Percentiles rank a stretch among this genome's conserved stretches.
These are phyloP conservation scores for Aechmea fasciata DNA, from an alignment of 176 grass and related monocot genomes.

Conservation along the genomic window DNA sequence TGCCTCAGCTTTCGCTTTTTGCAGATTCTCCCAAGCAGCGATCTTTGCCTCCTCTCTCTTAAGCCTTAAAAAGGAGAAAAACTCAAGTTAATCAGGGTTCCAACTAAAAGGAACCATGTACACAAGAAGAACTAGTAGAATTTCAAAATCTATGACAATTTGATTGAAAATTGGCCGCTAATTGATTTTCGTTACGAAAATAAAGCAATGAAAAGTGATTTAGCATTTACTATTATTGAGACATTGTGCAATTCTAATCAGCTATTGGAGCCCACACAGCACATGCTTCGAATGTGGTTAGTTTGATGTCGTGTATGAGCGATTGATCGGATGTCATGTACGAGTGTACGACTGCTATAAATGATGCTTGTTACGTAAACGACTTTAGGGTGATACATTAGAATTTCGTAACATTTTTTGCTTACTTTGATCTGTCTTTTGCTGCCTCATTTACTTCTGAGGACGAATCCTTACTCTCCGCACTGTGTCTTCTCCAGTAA, in stretches of 20 bases:
- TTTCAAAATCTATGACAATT: not conserved
- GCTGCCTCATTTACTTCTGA: slow-evolving; percentile 80
- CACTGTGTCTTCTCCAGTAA: slow-evolving; percentile 49
- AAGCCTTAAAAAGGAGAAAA: slow-evolving; percentile 41
- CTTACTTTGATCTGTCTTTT: slow-evolving; percentile 73
- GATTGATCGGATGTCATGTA: too few relatives aligned
- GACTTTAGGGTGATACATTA: not conserved
- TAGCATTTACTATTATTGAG: not conserved
- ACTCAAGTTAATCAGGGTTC: not conserved
- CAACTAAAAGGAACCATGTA: not conserved
- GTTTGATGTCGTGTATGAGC: too few relatives aligned
- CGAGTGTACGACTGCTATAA: too few relatives aligned
- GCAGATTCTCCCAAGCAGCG: slow-evolving; percentile 83
- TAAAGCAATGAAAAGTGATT: too few relatives aligned
- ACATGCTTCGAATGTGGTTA: too few relatives aligned
- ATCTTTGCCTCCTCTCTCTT: slow-evolving; percentile 91
- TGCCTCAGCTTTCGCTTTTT: slow-evolving; percentile 84
- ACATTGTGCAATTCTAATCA: not conserved
- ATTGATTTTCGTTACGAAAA: not conserved
- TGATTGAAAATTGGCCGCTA: not conserved
- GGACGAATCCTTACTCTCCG: slow-evolving; percentile 39
- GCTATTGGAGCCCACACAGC: too few relatives aligned
- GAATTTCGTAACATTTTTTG: not conserved
- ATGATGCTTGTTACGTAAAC: too few relatives aligned
- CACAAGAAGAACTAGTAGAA: too few relatives aligned